phyloP scores from a whole-genome alignment of 805 yeast genomes.

The Wickerhamomyces canadensis region DNA sequence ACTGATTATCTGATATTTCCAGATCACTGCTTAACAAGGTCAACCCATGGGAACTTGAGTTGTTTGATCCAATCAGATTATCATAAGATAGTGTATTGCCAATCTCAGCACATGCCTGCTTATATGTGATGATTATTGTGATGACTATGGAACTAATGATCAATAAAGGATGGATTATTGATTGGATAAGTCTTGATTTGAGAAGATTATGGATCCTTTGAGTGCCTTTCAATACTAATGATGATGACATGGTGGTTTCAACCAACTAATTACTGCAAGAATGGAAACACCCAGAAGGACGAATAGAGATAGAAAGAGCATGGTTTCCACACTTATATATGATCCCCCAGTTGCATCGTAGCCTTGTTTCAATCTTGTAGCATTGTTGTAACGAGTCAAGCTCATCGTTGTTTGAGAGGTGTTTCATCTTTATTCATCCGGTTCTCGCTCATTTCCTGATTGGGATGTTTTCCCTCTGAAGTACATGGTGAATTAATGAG shows the following conservation, averaged over 20 bases:
- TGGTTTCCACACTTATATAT: too few relatives aligned
- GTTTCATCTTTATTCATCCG: not conserved
- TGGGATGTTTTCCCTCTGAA: too few relatives aligned
- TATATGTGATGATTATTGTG: not conserved
- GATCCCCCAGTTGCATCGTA: too few relatives aligned
- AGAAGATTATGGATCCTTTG: slow-evolving; percentile 1
- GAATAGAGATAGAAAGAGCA: too few relatives aligned
- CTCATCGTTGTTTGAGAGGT: too few relatives aligned
- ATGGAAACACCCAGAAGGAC: too few relatives aligned
- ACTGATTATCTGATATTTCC: not conserved
- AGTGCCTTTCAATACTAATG: slow-evolving; percentile 1
- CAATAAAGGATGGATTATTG: not conserved
- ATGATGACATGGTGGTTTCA: not conserved
- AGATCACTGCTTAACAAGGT: not conserved
- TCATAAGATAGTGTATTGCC: not conserved
- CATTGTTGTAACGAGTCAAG: too few relatives aligned
- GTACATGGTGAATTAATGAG: too few relatives aligned
- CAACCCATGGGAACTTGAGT: not conserved
- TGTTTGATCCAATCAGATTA: not conserved
- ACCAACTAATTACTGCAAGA: not conserved
- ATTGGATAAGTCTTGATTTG: slow-evolving; percentile 1
- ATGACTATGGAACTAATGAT: not conserved
- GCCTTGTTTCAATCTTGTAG: too few relatives aligned
- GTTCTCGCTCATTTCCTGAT: too few relatives aligned
- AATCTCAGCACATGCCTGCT: not conserved